phyloP scores from a whole-genome alignment of 768 basidiomycete species.

The Phlebiopsis flavidoalba region DNA sequence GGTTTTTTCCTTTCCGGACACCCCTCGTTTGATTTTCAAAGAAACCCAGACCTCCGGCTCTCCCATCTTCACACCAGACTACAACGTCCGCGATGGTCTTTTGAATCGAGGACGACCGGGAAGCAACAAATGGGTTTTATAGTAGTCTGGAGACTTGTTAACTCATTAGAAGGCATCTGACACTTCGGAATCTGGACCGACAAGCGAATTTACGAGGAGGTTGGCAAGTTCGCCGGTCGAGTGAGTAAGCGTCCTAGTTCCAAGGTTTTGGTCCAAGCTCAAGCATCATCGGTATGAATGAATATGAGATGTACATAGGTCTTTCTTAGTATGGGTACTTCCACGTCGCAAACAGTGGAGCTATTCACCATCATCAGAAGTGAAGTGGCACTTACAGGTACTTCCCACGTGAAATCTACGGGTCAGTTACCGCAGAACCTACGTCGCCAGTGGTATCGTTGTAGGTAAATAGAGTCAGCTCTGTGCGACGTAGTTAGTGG shows the following conservation, averaged over 20 bases:
- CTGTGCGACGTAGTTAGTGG: not conserved
- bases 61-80: not conserved
- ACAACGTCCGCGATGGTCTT: not conserved
- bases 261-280: not conserved
- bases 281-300: not conserved
- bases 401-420: constrained; percentile 2
- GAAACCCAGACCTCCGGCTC: too few relatives aligned
- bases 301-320: not conserved
- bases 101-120: not conserved
- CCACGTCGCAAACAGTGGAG: not conserved
- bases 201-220: not conserved
- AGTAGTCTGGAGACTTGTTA: not conserved
- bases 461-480: not conserved
- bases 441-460: not conserved
- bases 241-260: not conserved
- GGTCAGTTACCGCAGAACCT: not conserved
- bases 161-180: not conserved
- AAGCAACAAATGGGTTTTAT: not conserved
- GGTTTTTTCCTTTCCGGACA: too few relatives aligned
- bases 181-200: not conserved
- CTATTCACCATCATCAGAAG: not conserved
- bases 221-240: not conserved
- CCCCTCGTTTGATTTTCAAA: too few relatives aligned
- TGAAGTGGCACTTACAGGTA: not conserved
- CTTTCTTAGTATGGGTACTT: not conserved